These are phyloP conservation scores for Phanerodontia chrysosporium DNA, from an alignment of 768 basidiomycete species.

Conservation along the genomic window DNA sequence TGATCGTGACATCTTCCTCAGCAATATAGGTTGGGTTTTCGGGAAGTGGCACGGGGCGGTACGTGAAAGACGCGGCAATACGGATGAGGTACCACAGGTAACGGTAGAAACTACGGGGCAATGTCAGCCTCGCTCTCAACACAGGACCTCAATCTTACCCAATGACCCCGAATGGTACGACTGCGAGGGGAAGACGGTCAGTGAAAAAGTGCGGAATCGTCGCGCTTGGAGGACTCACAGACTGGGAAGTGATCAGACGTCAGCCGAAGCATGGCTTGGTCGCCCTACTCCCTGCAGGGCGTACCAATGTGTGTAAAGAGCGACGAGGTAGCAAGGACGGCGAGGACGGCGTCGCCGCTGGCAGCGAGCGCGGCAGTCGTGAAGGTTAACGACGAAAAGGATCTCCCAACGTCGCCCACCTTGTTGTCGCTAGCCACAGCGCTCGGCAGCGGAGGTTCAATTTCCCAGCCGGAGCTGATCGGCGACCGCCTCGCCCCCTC, in stretches of 20 bases:
- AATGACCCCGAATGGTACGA: conserved; percentile 86
- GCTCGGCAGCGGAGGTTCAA: not conserved
- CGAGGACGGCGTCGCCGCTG: conserved; percentile 12
- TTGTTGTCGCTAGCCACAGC: not conserved
- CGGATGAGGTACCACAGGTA: conserved; percentile 93
- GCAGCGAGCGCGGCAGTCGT: conserved; percentile 15
- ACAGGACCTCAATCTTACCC: conserved; percentile 45
- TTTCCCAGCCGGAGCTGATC: not conserved
- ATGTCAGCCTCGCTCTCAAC: not conserved
- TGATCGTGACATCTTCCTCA: conserved; percentile 91
- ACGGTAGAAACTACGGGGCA: conserved; percentile 72
- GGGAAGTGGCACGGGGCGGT: conserved; percentile 86
- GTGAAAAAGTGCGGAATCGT: conserved; percentile 3
- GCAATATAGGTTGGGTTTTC: conserved; percentile 89
- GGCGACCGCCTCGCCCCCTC: not conserved
- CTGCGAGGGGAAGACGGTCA: conserved; percentile 35
- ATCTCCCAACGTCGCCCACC: not conserved
- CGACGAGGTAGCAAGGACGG: conserved; percentile 8
- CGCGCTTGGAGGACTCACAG: conserved; percentile 51
- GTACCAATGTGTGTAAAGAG: conserved; percentile 13
- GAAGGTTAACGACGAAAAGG: conserved; percentile 12
- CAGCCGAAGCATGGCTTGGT: conserved; percentile 69
- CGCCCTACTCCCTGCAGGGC: conserved; percentile 11
- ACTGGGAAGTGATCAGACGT: conserved; percentile 89
- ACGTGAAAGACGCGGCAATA: conserved; percentile 69